Evolutionary conservation across 768 basidiomycete genomes (phyloP).

Genomic region (Chalciporus pseudorubinellus): DNA sequence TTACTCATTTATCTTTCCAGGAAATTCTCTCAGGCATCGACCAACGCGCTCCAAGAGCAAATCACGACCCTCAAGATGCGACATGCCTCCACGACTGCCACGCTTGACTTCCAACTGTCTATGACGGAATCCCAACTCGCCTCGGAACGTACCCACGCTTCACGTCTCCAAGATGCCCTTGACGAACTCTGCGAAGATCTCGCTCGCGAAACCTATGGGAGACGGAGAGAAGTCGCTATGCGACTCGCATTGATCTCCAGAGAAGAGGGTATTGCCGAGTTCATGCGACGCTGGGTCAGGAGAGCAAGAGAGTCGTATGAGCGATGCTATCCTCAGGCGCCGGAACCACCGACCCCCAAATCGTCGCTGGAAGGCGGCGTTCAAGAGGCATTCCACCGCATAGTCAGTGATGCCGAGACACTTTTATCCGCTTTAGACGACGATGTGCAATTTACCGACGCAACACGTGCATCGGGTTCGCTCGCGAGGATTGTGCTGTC

Average conservation of each 20-base stretch:
- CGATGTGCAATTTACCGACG: conserved; percentile 23
- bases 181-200: conserved; percentile 73
- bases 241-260: conserved; percentile 59
- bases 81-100: conserved; percentile 58
- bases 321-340: conserved; percentile 18
- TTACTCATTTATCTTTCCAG: conserved; percentile 35
- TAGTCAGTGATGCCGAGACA: conserved; percentile 35
- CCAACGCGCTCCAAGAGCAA: conserved; percentile 60
- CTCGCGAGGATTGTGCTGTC: conserved; percentile 52
- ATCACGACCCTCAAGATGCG: conserved; percentile 57
- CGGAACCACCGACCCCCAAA: neutral
- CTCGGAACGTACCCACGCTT: conserved; percentile 41
- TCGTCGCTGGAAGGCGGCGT: conserved; percentile 17
- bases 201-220: conserved; percentile 67
- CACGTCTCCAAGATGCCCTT: conserved; percentile 55
- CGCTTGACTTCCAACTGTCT: conserved; percentile 51
- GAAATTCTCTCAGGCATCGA: conserved; percentile 81
- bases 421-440: conserved; percentile 37
- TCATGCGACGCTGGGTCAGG: conserved; percentile 54
- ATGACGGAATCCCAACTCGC: conserved; percentile 43
- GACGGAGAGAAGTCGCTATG: conserved; percentile 66
- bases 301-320: conserved; percentile 45
- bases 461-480: conserved; percentile 38
- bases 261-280: conserved; percentile 61
- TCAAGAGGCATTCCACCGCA: conserved; percentile 29